Percentiles rank a stretch among this genome's conserved stretches.
Evolutionary conservation across 768 basidiomycete species (phyloP).

Genomic region (Suillus hirtellus): DNA sequence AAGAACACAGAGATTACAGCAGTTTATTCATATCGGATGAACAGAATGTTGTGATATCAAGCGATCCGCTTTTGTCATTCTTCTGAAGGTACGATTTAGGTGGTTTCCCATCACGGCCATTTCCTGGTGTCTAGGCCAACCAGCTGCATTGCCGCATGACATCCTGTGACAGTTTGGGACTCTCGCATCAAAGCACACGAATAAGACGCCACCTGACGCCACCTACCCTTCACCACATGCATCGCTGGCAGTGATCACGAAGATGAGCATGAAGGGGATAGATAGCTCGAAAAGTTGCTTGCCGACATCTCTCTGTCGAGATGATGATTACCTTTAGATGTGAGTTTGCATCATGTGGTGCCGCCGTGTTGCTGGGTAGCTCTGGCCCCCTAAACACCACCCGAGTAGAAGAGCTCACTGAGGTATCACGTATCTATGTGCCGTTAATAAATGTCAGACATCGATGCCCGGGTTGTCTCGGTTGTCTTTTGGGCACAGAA

Average conservation of each 20-base stretch:
- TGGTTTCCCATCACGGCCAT: constrained; percentile 6
- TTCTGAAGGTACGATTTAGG: not conserved
- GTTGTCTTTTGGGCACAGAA: not conserved
- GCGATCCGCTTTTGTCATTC: not conserved
- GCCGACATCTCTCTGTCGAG: not conserved
- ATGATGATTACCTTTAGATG: not conserved
- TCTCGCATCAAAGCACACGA: not conserved
- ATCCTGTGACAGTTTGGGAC: not conserved
- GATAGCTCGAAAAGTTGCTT: not conserved
- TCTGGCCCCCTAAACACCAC: not conserved
- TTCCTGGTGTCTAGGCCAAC: not conserved
- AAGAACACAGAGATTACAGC: not conserved
- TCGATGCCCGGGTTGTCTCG: not conserved
- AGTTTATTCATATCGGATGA: not conserved
- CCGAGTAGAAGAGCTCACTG: not conserved
- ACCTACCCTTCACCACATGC: not conserved
- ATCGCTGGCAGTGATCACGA: not conserved
- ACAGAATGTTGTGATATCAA: not conserved
- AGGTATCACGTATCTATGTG: not conserved
- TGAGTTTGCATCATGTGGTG: not conserved
- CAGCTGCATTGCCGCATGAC: not conserved
- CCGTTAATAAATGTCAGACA: not conserved
- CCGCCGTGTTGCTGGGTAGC: not conserved
- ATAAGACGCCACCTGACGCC: not conserved
- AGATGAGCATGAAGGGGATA: constrained; percentile 1